These are phyloP conservation scores for Suillus cothurnatus DNA, from an alignment of 768 basidiomycete genomes.

Conservation along the genomic window DNA sequence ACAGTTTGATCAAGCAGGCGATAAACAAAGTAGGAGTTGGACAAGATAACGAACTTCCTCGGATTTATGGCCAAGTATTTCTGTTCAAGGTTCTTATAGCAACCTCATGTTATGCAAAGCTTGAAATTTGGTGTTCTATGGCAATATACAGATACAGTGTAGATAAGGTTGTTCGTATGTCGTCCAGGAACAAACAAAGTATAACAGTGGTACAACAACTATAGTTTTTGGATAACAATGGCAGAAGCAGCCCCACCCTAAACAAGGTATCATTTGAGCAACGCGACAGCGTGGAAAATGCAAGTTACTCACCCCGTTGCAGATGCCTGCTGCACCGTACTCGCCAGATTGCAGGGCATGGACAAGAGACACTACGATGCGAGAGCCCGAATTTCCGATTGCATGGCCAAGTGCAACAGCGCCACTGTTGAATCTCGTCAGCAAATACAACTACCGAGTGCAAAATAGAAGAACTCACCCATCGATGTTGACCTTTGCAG, in stretches of 20 bases:
- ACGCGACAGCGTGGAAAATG: constrained; percentile 2
- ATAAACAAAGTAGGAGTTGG: neutral
- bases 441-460: neutral
- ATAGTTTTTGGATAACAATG: constrained; percentile 86
- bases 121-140: constrained; percentile 6
- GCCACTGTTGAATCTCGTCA: constrained; percentile 58
- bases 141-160: constrained; percentile 15
- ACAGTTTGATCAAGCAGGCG: neutral
- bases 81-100: neutral
- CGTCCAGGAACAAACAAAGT: constrained; percentile 13
- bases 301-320: constrained; percentile 81
- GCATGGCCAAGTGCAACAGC: constrained; percentile 96
- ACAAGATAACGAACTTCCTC: neutral
- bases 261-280: constrained; percentile 17
- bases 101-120: neutral
- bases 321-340: constrained; percentile 95
- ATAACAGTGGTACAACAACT: constrained; percentile 27
- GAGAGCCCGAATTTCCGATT: constrained; percentile 93
- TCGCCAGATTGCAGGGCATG: constrained; percentile 91
- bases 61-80: neutral
- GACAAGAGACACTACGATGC: constrained; percentile 90
- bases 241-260: constrained; percentile 94
- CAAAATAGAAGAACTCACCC: constrained; percentile 51
- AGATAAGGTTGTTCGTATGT: constrained; percentile 15
- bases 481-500: constrained; percentile 87